These are phyloP conservation scores for Leccinum boreale DNA, from an alignment of 768 basidiomycete species.

Conservation along the genomic window DNA sequence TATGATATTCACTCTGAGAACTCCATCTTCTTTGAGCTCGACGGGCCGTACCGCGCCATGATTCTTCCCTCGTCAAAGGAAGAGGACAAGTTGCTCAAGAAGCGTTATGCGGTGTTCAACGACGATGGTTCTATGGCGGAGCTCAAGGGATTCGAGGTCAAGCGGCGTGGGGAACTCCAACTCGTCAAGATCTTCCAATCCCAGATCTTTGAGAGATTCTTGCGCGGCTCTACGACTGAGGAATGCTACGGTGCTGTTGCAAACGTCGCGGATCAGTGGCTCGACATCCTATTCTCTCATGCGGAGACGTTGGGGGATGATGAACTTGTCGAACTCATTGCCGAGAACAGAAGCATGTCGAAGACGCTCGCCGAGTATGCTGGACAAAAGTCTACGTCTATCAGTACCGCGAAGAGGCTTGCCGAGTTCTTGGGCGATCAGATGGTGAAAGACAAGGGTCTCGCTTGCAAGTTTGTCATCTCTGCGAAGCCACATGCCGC, in stretches of 20 bases:
- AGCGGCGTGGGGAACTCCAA: constrained; percentile 94
- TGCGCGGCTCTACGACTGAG: constrained; percentile 88
- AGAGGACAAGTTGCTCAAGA: constrained; percentile 97
- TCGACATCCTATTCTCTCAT: constrained; percentile 88
- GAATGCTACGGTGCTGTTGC: constrained; percentile 97
- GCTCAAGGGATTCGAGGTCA: constrained; percentile 98
- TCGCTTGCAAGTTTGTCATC: constrained; percentile 99
- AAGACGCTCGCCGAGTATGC: constrained; percentile 95
- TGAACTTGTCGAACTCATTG: constrained; percentile 95
- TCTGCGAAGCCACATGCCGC: constrained; percentile 90
- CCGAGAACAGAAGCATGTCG: constrained; percentile 97
- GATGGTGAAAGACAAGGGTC: constrained; percentile 99
- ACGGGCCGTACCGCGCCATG: constrained; percentile 99
- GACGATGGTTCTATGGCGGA: constrained; percentile 97
- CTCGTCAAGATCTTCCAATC: constrained; percentile 99
- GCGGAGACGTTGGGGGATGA: constrained; percentile 85
- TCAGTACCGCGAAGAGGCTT: constrained; percentile 90
- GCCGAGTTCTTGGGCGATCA: constrained; percentile 97
- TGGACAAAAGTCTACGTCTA: constrained; percentile 96
- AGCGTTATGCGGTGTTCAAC: constrained; percentile 98
- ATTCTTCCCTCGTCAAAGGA: constrained; percentile 98
- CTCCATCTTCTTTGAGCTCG: constrained; percentile 98
- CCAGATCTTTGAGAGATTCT: constrained; percentile 96
- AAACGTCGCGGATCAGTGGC: constrained; percentile 92
- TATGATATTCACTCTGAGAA: constrained; percentile 92